phyloP scores from a whole-genome alignment of 2,329 filamentous ascomycete genomes.

The Apiospora pterosperma region DNA sequence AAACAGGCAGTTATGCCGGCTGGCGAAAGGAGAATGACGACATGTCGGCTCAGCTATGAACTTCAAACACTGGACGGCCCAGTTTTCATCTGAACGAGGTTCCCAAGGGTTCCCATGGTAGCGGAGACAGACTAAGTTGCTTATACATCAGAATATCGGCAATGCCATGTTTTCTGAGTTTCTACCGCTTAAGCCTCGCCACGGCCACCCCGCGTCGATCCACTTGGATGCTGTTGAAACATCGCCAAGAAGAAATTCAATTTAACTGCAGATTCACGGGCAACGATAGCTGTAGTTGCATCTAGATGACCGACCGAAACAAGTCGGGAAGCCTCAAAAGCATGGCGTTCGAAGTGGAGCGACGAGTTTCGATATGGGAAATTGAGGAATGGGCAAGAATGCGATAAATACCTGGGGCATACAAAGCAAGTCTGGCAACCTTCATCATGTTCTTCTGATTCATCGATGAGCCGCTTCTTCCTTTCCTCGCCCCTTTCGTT shows the following conservation, averaged over 20 bases:
- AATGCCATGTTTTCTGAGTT: background rate
- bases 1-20: background rate
- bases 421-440: background rate
- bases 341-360: background rate
- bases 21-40: background rate
- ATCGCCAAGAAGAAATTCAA: background rate
- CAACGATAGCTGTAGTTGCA: background rate
- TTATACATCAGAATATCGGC: background rate
- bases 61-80: background rate
- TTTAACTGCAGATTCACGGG: background rate
- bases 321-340: background rate
- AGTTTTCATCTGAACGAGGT: background rate
- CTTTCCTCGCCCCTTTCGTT: background rate
- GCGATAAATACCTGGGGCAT: background rate
- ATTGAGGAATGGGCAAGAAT: background rate
- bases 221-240: background rate
- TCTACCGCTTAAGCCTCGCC: background rate
- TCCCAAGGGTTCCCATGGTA: background rate
- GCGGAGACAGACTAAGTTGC: background rate
- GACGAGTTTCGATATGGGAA: background rate
- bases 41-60: background rate
- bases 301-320: too few relatives aligned
- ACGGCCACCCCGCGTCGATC: background rate
- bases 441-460: background rate
- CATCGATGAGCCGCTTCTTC: background rate